phyloP scores from a whole-genome alignment of 805 yeast species.

The Candida manassasensis region DNA sequence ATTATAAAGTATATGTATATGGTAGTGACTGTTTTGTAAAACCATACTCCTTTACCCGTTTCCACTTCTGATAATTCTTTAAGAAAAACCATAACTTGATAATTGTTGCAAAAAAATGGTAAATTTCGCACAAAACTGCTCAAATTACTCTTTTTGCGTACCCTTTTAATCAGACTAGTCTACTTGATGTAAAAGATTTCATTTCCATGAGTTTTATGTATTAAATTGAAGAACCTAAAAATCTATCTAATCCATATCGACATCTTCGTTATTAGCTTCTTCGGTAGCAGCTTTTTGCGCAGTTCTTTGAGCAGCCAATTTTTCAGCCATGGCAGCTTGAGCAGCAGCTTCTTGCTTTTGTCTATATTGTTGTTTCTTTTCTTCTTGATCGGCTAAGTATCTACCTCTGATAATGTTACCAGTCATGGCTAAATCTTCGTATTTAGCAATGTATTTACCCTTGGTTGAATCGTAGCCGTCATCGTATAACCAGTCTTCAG shows the following conservation, averaged over 20 bases:
- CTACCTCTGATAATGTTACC: constrained; percentile 97
- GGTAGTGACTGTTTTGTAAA: not conserved
- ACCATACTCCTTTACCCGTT: too few relatives aligned
- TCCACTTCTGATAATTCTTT: too few relatives aligned
- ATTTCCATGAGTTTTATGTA: too few relatives aligned
- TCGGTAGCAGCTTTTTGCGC: constrained; percentile 15
- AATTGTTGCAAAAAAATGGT: too few relatives aligned
- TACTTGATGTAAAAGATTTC: too few relatives aligned
- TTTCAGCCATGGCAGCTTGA: constrained; percentile 78
- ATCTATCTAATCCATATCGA: constrained; percentile 27
- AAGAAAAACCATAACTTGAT: too few relatives aligned
- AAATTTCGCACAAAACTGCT: too few relatives aligned
- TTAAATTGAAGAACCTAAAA: constrained; percentile 4
- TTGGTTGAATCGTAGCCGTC: constrained; percentile 95
- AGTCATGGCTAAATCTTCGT: constrained; percentile 90
- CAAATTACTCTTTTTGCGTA: too few relatives aligned
- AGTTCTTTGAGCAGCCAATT: constrained; percentile 68
- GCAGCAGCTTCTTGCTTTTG: constrained; percentile 84
- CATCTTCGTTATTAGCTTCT: constrained; percentile 26
- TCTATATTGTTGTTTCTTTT: constrained; percentile 83
- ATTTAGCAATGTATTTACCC: constrained; percentile 95
- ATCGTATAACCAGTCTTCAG: constrained; percentile 98
- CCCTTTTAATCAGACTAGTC: too few relatives aligned
- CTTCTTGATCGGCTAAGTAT: constrained; percentile 90
- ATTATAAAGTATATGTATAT: constrained; percentile 1